phyloP scores from a whole-genome alignment of 2,329 filamentous ascomycete species.

The Byssoonygena ceratinophila region DNA sequence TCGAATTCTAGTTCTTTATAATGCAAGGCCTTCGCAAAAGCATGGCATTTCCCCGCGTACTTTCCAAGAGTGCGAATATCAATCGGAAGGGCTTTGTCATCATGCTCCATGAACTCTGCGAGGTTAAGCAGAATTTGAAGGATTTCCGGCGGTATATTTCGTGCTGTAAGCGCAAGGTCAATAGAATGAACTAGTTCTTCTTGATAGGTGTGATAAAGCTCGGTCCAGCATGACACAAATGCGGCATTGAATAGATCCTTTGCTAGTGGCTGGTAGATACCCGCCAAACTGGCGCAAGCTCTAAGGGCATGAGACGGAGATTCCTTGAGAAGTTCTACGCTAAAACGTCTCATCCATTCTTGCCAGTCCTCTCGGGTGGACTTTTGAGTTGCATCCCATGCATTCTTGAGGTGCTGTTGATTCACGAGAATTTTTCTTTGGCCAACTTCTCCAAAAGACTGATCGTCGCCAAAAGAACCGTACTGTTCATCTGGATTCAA shows the following conservation, averaged over 20 bases:
- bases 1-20: slow-evolving; percentile 99
- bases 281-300: slow-evolving; percentile 83
- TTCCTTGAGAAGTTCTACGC: slow-evolving; percentile 85
- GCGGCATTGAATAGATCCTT: slow-evolving; percentile 96
- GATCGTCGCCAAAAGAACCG: slow-evolving; percentile 65
- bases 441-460: slow-evolving; percentile 68
- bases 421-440: slow-evolving; percentile 96
- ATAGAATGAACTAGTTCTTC: slow-evolving; percentile 94
- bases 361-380: slow-evolving; percentile 99
- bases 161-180: slow-evolving; percentile 86
- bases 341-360: slow-evolving; percentile 95
- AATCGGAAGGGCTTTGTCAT: slow-evolving; percentile 95
- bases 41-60: slow-evolving; percentile 92
- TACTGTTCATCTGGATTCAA: slow-evolving; percentile 78
- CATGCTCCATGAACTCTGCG: slow-evolving; percentile 99
- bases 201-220: slow-evolving; percentile 92
- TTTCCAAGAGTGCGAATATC: slow-evolving; percentile 90
- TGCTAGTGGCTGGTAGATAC: slow-evolving; percentile 81
- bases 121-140: slow-evolving; percentile 88
- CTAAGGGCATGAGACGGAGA: slow-evolving; percentile 91
- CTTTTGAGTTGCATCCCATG: slow-evolving; percentile 94
- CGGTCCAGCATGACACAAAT: slow-evolving; percentile 98
- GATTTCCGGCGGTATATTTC: slow-evolving; percentile 91
- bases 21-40: slow-evolving; percentile 93
- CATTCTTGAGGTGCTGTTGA: slow-evolving; percentile 88